These are phyloP conservation scores for Phalaenopsis hybrid DNA, from an alignment of 116 monocot species.

Conservation along the genomic window DNA sequence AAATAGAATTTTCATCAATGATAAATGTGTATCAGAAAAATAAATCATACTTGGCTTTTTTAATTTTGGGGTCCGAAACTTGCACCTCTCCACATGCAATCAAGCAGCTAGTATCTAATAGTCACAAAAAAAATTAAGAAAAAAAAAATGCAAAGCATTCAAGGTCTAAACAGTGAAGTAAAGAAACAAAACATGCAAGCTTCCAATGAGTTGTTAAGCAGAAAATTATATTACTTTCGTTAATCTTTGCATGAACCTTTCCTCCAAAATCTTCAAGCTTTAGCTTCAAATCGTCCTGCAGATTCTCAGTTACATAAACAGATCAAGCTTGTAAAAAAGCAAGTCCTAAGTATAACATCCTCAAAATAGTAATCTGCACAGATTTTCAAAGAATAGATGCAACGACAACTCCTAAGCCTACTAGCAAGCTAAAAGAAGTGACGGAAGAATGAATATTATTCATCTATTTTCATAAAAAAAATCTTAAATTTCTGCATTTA, in stretches of 20 bases:
- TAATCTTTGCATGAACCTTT: conserved; percentile 52
- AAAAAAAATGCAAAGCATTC: no score
- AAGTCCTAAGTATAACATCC: neutral
- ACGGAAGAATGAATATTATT: no score
- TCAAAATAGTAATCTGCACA: neutral
- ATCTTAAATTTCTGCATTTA: no score
- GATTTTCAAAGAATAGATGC: neutral
- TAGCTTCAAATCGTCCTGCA: conserved; percentile 51
- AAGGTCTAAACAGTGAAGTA: no score
- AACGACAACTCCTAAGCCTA: neutral
- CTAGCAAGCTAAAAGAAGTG: neutral
- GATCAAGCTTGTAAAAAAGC: neutral
- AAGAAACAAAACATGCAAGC: neutral
- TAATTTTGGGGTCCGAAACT: conserved; percentile 46
- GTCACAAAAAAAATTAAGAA: neutral
- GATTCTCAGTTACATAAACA: conserved; percentile 1
- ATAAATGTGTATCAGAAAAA: conserved; percentile 4
- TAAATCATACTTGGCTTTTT: conserved; percentile 64
- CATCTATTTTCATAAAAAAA: no score
- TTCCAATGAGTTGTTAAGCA: neutral
- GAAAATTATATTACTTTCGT: conserved; percentile 41
- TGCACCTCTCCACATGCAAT: conserved; percentile 43
- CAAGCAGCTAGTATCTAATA: conserved; percentile 72
- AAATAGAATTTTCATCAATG: neutral
- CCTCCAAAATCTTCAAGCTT: conserved; percentile 63